A percentile compares a stretch with the other conserved stretches of the same genome.
These are phyloP conservation scores for Entrophospora sp. DNA, from an alignment of 192 early-diverging fungal species.

Conservation along the genomic window DNA sequence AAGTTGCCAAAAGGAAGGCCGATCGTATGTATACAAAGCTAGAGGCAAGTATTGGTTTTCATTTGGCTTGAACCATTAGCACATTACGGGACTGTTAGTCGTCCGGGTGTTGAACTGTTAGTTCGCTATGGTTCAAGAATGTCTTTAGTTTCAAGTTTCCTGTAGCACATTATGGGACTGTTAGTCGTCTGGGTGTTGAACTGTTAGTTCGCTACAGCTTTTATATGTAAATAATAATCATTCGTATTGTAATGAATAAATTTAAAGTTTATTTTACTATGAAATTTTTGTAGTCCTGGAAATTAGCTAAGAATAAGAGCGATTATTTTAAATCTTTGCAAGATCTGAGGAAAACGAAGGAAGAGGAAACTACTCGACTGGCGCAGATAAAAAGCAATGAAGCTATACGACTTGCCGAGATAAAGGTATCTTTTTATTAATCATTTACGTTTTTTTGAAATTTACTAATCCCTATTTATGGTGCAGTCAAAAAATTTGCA, in stretches of 20 bases:
- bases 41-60: not conserved
- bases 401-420: slow-evolving; percentile 1
- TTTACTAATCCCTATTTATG: slow-evolving; percentile 15
- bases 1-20: not conserved
- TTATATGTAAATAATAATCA: not conserved
- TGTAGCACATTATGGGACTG: slow-evolving; percentile 14
- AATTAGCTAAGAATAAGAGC: slow-evolving; percentile 9
- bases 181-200: slow-evolving; percentile 8
- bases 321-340: slow-evolving; percentile 14
- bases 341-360: not conserved
- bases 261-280: slow-evolving; percentile 14
- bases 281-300: slow-evolving; percentile 13
- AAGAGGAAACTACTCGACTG: not conserved
- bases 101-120: slow-evolving; percentile 19
- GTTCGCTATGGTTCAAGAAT: slow-evolving; percentile 7
- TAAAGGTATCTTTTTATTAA: slow-evolving; percentile 6
- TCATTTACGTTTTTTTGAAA: slow-evolving; percentile 10
- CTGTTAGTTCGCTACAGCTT: slow-evolving; percentile 15
- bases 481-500: slow-evolving; percentile 15
- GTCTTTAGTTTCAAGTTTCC: slow-evolving; percentile 7
- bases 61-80: slow-evolving; percentile 9
- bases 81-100: slow-evolving; percentile 17
- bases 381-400: not conserved
- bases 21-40: not conserved
- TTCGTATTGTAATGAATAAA: slow-evolving; percentile 7